Evolutionary conservation across 2,329 filamentous ascomycete species (phyloP).

Genomic region (Aureobasidium namibiae): DNA sequence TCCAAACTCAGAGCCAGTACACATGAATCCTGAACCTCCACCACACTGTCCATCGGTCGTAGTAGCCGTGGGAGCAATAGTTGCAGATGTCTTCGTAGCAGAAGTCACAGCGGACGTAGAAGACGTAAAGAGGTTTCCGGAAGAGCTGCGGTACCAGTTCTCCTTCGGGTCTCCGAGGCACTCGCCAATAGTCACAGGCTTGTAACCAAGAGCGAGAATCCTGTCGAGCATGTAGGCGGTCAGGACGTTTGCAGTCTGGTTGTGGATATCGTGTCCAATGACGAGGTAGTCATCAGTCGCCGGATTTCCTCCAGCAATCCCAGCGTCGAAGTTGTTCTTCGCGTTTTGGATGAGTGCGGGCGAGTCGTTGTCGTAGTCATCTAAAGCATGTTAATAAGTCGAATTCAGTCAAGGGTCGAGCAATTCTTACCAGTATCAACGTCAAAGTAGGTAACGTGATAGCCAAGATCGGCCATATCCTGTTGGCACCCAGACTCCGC

Average conservation of each 20-base stretch:
- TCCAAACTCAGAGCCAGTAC: slow-evolving; percentile 11
- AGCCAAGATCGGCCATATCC: slow-evolving; percentile 40
- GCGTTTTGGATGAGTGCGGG: slow-evolving; percentile 43
- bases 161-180: slow-evolving; percentile 36
- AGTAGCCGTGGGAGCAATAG: not conserved
- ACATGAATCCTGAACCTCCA: slow-evolving; percentile 10
- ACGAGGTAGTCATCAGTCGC: slow-evolving; percentile 36
- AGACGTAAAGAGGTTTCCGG: slow-evolving; percentile 9
- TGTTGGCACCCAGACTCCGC: slow-evolving; percentile 30
- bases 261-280: slow-evolving; percentile 45
- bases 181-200: slow-evolving; percentile 39
- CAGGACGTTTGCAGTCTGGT: slow-evolving; percentile 37
- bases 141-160: slow-evolving; percentile 42
- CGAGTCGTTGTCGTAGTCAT: slow-evolving; percentile 49
- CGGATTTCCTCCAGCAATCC: slow-evolving; percentile 29
- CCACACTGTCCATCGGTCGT: slow-evolving; percentile 6
- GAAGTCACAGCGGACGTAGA: not conserved
- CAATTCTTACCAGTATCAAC: slow-evolving; percentile 44
- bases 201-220: slow-evolving; percentile 32
- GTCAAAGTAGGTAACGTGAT: slow-evolving; percentile 54
- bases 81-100: slow-evolving; percentile 14
- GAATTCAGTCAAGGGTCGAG: not conserved
- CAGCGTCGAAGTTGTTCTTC: slow-evolving; percentile 44
- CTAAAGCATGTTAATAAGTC: not conserved
- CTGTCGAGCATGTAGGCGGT: slow-evolving; percentile 37